phyloP scores from a whole-genome alignment of 805 yeast genomes.

The Metschnikowia bowlesiae region DNA sequence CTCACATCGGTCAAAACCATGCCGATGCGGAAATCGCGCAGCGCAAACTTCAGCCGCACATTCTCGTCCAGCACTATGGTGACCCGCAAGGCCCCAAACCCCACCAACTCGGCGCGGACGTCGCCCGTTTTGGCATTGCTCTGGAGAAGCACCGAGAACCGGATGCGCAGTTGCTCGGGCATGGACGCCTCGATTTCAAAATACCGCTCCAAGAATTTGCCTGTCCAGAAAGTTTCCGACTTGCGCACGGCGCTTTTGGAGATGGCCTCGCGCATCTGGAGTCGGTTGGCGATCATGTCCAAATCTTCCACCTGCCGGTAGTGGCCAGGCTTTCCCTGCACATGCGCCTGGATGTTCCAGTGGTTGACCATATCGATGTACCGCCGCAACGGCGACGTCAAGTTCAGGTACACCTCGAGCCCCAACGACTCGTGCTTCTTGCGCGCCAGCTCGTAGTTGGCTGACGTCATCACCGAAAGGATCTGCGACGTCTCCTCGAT shows the following conservation, averaged over 20 bases:
- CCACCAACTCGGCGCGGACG: slow-evolving; percentile 24
- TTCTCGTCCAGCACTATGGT: slow-evolving; percentile 20
- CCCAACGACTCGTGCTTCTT: slow-evolving; percentile 61
- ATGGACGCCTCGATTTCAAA: slow-evolving; percentile 16
- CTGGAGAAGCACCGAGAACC: slow-evolving; percentile 21
- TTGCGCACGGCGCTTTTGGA: slow-evolving; percentile 25
- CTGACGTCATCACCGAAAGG: slow-evolving; percentile 46
- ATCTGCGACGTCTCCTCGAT: slow-evolving; percentile 41
- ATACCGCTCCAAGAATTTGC: slow-evolving; percentile 30
- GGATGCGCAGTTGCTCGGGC: slow-evolving; percentile 17
- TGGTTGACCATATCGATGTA: slow-evolving; percentile 52
- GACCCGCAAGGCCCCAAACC: slow-evolving; percentile 22
- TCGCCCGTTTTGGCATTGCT: slow-evolving; percentile 26
- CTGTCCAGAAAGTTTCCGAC: slow-evolving; percentile 36
- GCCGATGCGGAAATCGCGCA: slow-evolving; percentile 22
- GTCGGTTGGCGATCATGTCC: slow-evolving; percentile 36
- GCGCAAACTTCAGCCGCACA: slow-evolving; percentile 18
- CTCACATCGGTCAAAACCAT: slow-evolving; percentile 16
- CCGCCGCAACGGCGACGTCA: slow-evolving; percentile 50
- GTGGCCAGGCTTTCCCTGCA: background rate
- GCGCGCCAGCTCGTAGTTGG: slow-evolving; percentile 46
- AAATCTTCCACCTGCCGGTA: slow-evolving; percentile 19
- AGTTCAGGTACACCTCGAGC: slow-evolving; percentile 57
- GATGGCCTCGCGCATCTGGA: slow-evolving; percentile 42
- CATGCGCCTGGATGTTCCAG: slow-evolving; percentile 48